phyloP scores from a whole-genome alignment of 805 yeast genomes.

The Phaffomyces antillensis region DNA sequence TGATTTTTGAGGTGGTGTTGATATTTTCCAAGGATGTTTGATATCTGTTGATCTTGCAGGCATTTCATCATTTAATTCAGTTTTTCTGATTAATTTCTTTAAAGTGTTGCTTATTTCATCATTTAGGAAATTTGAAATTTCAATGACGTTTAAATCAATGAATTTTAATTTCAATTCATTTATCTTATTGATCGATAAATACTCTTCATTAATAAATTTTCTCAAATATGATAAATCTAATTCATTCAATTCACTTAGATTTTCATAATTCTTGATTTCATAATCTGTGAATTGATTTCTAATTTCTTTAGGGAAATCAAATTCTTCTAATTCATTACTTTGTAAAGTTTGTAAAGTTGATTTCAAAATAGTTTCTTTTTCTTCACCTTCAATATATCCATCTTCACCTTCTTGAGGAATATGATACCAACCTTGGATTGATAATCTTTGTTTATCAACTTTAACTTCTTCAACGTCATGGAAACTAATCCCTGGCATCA shows the following conservation, averaged over 20 bases:
- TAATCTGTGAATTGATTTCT: slow-evolving; percentile 36
- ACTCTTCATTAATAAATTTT: slow-evolving; percentile 48
- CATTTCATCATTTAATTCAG: slow-evolving; percentile 54
- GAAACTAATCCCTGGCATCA: slow-evolving; percentile 92
- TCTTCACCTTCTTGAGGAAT: slow-evolving; percentile 91
- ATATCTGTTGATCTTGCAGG: slow-evolving; percentile 55
- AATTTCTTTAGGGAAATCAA: slow-evolving; percentile 68
- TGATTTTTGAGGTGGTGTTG: slow-evolving; percentile 92
- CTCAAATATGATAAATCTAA: slow-evolving; percentile 44
- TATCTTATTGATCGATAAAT: slow-evolving; percentile 36
- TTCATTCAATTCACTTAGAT: slow-evolving; percentile 1
- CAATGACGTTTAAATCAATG: slow-evolving; percentile 60
- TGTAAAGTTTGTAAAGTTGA: slow-evolving; percentile 78
- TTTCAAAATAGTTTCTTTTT: slow-evolving; percentile 64
- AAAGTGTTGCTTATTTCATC: slow-evolving; percentile 43
- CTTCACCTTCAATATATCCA: slow-evolving; percentile 78
- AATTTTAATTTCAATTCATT: slow-evolving; percentile 43
- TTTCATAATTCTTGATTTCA: slow-evolving; percentile 28
- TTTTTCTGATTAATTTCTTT: slow-evolving; percentile 39
- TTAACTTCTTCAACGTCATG: slow-evolving; percentile 98
- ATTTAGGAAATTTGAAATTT: slow-evolving; percentile 56
- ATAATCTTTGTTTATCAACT: slow-evolving; percentile 82
- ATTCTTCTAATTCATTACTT: slow-evolving; percentile 67
- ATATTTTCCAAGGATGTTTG: slow-evolving; percentile 75
- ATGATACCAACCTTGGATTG: slow-evolving; percentile 99